Percentiles rank a stretch among this genome's conserved stretches.
Evolutionary conservation across 2,329 filamentous ascomycete species (phyloP).

Genomic region (Metarhizium guizhouense): DNA sequence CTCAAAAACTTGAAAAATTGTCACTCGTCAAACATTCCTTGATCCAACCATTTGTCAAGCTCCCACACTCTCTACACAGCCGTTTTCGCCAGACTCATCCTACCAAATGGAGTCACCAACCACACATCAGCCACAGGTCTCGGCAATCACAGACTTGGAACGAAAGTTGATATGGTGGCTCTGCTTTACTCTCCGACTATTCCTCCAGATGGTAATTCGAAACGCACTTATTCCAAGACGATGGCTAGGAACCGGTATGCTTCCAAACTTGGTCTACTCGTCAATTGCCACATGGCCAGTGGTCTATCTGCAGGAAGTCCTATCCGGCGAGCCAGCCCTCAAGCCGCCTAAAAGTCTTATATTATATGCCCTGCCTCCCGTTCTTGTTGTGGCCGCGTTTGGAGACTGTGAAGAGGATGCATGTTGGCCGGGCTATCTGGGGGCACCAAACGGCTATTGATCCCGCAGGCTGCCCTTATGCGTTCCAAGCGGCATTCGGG

Average conservation of each 20-base stretch:
- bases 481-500: neutral
- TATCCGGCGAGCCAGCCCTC: neutral
- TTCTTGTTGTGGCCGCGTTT: neutral
- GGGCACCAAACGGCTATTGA: neutral
- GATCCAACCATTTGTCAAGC: too few species aligned
- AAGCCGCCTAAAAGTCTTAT: neutral
- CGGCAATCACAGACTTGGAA: neutral
- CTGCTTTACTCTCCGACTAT: neutral
- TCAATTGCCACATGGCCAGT: neutral
- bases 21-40: too few species aligned
- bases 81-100: too few species aligned
- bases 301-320: neutral
- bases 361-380: neutral
- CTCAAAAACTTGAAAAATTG: too few species aligned
- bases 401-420: neutral
- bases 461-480: neutral
- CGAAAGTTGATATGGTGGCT: neutral
- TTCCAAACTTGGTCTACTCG: neutral
- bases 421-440: neutral
- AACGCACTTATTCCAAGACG: neutral
- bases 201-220: neutral
- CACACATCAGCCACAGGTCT: neutral
- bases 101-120: neutral
- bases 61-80: too few species aligned
- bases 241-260: neutral